phyloP scores from a whole-genome alignment of 306 rosid genomes.

The Lathyrus oleraceus region DNA sequence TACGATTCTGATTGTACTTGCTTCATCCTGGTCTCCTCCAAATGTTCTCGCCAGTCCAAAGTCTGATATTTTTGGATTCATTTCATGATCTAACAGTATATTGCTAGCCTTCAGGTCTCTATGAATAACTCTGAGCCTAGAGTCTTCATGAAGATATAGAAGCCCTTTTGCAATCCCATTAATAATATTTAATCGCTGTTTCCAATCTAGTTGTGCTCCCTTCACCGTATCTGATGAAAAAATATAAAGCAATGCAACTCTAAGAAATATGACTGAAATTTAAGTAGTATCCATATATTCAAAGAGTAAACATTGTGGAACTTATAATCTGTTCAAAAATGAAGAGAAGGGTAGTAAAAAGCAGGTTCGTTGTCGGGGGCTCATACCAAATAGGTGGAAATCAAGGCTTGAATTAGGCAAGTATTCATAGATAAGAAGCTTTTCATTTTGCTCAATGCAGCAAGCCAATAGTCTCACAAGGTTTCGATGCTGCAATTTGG shows the following conservation, averaged over 20 bases:
- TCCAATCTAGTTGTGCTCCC: constrained; percentile 46
- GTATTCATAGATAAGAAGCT: constrained; percentile 65
- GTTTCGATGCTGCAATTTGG: constrained; percentile 70
- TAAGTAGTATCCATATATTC: too few relatives aligned
- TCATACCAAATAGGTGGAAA: constrained; percentile 54
- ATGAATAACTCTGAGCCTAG: constrained; percentile 53
- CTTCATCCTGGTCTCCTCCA: constrained; percentile 42
- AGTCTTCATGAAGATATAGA: constrained; percentile 63
- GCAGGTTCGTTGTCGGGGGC: neutral
- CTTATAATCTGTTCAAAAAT: too few relatives aligned
- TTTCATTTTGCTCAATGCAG: constrained; percentile 61
- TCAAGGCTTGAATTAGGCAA: constrained; percentile 74
- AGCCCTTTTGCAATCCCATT: constrained; percentile 59
- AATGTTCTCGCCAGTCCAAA: constrained; percentile 61
- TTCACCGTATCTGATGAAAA: constrained; percentile 36
- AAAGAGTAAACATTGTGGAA: too few relatives aligned
- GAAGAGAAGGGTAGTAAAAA: neutral
- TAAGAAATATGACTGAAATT: too few relatives aligned
- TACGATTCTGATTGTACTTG: constrained; percentile 52
- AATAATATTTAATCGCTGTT: constrained; percentile 38
- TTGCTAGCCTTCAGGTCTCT: constrained; percentile 64
- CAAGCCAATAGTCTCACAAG: constrained; percentile 69
- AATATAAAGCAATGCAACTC: too few relatives aligned
- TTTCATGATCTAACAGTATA: constrained; percentile 47
- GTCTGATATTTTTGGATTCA: constrained; percentile 60